Evolutionary conservation across 2,329 filamentous ascomycete genomes (phyloP).

Genomic region (Coniochaeta pulveracea): DNA sequence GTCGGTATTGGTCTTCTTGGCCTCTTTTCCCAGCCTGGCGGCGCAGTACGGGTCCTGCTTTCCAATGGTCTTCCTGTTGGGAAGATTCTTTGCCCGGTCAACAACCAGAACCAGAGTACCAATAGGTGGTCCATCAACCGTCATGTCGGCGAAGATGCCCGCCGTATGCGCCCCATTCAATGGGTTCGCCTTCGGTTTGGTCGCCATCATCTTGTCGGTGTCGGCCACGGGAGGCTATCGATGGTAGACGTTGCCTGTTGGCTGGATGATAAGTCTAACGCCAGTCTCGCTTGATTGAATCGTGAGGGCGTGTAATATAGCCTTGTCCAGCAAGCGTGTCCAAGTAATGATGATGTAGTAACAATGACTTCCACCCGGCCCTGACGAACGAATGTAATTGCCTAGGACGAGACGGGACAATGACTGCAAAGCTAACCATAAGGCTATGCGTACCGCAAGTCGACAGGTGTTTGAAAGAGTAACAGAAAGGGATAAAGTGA

Average conservation of each 20-base stretch:
- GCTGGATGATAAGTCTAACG: no score
- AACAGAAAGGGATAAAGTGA: slow-evolving; percentile 2
- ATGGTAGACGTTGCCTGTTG: no score
- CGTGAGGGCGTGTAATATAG: no score
- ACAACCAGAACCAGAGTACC: slow-evolving; percentile 87
- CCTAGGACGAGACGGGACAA: no score
- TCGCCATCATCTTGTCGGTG: slow-evolving; percentile 28
- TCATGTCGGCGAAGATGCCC: slow-evolving; percentile 91
- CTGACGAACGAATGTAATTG: no score
- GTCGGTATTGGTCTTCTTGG: slow-evolving; percentile 93
- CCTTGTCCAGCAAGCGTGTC: no score
- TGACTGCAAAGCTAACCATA: no score
- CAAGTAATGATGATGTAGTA: no score
- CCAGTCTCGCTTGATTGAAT: no score
- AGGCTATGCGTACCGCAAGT: no score
- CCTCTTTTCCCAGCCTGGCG: slow-evolving; percentile 86
- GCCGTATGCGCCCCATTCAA: slow-evolving; percentile 66
- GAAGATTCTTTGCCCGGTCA: slow-evolving; percentile 92
- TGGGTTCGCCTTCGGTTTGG: slow-evolving; percentile 41
- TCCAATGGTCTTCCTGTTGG: slow-evolving; percentile 92
- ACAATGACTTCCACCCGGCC: no score
- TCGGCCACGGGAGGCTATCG: no score
- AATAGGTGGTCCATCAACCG: slow-evolving; percentile 82
- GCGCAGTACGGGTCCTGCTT: slow-evolving; percentile 98
- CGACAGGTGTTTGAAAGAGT: neutral